Conservation (phyloP, 1,284 basidiomycete species). For the Boletus hoseneyae region DNA sequence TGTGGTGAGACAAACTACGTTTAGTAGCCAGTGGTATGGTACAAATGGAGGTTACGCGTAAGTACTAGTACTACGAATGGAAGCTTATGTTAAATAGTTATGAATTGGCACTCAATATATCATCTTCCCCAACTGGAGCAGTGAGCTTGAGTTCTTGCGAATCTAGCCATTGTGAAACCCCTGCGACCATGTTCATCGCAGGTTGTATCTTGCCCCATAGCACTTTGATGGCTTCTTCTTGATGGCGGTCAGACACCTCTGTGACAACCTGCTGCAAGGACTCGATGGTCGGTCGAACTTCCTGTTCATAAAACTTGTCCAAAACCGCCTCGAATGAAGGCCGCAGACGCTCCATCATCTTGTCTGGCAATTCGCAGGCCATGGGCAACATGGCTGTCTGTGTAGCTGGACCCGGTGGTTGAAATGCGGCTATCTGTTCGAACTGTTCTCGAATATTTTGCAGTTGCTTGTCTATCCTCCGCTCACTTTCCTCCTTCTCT, state of each 20-base stretch:
- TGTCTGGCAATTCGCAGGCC: slow-evolving; percentile 4
- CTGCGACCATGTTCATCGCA: slow-evolving; percentile 32
- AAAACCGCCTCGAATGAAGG: slow-evolving; percentile 20
- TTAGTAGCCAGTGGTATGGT: slow-evolving; percentile 12
- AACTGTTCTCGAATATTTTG: slow-evolving; percentile 21
- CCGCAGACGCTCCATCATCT: slow-evolving; percentile 20
- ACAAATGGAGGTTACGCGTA: slow-evolving; percentile 10
- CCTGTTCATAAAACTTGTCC: slow-evolving; percentile 24
- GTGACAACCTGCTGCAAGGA: slow-evolving; percentile 13
- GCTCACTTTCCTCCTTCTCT: slow-evolving; percentile 13
- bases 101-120: background rate
- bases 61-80: slow-evolving; percentile 21
- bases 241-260: slow-evolving; percentile 20
- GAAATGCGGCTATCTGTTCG: slow-evolving; percentile 16
- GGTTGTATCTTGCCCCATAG: slow-evolving; percentile 30
- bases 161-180: slow-evolving; percentile 30
- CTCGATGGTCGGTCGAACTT: slow-evolving; percentile 20
- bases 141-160: slow-evolving; percentile 28
- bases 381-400: background rate
- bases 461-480: slow-evolving; percentile 15
- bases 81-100: slow-evolving; percentile 1
- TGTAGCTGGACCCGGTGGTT: background rate
- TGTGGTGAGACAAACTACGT: background rate
- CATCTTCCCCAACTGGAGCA: slow-evolving; percentile 18
- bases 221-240: slow-evolving; percentile 23